These are phyloP conservation scores for Fusarium hainanense DNA, from an alignment of 2,329 filamentous ascomycete species.

Conservation along the genomic window DNA sequence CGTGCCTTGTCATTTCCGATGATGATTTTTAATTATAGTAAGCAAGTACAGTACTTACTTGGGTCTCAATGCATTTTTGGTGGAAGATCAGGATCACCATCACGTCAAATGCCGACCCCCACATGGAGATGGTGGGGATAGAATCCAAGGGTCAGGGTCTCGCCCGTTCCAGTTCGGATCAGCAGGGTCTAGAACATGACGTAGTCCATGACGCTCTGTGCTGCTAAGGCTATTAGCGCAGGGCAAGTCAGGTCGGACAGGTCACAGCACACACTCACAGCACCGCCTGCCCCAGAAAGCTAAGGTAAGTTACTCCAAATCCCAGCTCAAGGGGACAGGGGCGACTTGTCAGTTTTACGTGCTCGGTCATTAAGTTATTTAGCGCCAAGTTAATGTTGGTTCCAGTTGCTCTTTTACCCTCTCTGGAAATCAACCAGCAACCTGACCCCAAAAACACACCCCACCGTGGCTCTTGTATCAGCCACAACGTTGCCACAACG, in stretches of 20 bases:
- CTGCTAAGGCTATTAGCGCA: background rate
- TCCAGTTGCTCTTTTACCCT: background rate
- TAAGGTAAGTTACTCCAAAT: background rate
- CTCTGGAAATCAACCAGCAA: background rate
- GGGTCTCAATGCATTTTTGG: background rate
- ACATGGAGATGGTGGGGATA: background rate
- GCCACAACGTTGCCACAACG: slow-evolving; percentile 22
- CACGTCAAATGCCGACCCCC: slow-evolving; percentile 7
- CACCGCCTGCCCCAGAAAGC: background rate
- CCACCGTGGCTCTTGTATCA: background rate
- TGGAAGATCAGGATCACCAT: background rate
- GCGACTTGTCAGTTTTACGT: background rate
- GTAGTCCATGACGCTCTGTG: slow-evolving; percentile 15
- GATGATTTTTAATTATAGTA: background rate
- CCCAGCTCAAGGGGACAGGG: slow-evolving; percentile 3
- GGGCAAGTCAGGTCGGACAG: background rate
- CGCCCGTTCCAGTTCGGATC: slow-evolving; percentile 2
- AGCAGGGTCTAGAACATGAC: slow-evolving; percentile 28
- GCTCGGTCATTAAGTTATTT: slow-evolving; percentile 1
- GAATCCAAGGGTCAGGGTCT: slow-evolving; percentile 8
- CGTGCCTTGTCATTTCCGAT: background rate
- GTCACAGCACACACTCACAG: background rate
- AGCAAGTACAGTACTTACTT: background rate
- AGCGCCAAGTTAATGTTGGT: background rate
- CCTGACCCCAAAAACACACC: background rate